phyloP scores from a whole-genome alignment of 2,329 filamentous ascomycete genomes.

The Dactylellina haptotyla region DNA sequence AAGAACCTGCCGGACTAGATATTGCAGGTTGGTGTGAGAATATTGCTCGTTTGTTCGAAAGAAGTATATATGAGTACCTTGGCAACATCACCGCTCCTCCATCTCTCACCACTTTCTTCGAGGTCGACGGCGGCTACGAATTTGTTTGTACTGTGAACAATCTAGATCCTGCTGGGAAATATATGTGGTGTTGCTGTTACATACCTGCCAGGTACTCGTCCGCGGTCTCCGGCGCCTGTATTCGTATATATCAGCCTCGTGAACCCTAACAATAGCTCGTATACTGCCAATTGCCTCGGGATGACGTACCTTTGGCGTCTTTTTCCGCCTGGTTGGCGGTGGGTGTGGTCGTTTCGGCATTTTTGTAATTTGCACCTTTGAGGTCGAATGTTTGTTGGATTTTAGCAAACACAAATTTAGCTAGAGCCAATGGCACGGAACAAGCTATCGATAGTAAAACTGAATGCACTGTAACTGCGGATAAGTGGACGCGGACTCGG shows the following conservation, averaged over 20 bases:
- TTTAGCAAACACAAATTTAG: slow-evolving; percentile 35
- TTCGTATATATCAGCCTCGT: slow-evolving; percentile 5
- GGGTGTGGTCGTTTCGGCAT: slow-evolving; percentile 52
- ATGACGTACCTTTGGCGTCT: slow-evolving; percentile 37
- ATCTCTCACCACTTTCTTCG: slow-evolving; percentile 58
- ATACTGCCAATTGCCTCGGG: background rate
- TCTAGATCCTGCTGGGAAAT: background rate
- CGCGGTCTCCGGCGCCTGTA: slow-evolving; percentile 42
- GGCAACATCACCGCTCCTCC: slow-evolving; percentile 56
- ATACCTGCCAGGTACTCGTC: slow-evolving; percentile 47
- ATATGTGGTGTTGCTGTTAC: too few species aligned
- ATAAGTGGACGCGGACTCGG: background rate
- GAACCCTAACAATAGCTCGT: background rate
- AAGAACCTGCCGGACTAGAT: slow-evolving; percentile 57
- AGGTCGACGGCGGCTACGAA: slow-evolving; percentile 55
- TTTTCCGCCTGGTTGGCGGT: slow-evolving; percentile 38
- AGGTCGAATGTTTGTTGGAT: slow-evolving; percentile 28
- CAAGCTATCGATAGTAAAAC: too few species aligned
- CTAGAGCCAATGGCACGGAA: too few species aligned
- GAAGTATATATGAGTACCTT: slow-evolving; percentile 52
- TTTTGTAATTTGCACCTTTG: background rate
- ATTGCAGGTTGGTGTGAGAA: background rate
- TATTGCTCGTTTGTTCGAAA: background rate
- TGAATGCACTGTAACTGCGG: too few species aligned
- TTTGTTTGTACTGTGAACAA: background rate